phyloP scores from a whole-genome alignment of 1,284 basidiomycete genomes.

The Tylopilus orsonianus region DNA sequence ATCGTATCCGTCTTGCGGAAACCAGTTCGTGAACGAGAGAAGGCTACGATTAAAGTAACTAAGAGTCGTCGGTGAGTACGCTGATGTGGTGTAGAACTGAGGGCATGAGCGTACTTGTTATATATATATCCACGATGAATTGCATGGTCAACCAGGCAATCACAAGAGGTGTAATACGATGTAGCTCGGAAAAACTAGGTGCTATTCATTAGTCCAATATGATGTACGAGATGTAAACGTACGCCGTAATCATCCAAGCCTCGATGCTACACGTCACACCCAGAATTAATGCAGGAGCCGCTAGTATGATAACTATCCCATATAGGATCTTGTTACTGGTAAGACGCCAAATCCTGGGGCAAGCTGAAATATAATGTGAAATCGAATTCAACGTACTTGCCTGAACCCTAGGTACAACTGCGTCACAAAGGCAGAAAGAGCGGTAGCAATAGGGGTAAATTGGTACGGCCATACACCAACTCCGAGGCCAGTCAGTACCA shows the following conservation, averaged over 20 bases:
- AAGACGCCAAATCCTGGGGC: neutral
- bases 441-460: slow-evolving; percentile 2
- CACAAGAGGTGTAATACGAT: neutral
- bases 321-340: neutral
- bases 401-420: slow-evolving; percentile 1
- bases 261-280: neutral
- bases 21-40: neutral
- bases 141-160: neutral
- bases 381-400: neutral
- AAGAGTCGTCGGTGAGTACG: neutral
- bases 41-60: neutral
- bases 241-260: neutral
- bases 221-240: neutral
- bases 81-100: neutral
- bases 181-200: neutral
- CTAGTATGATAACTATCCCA: neutral
- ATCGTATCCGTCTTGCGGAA: neutral
- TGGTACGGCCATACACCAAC: neutral
- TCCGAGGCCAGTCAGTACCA: neutral
- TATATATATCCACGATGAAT: neutral
- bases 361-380: neutral
- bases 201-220: neutral
- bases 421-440: slow-evolving; percentile 2
- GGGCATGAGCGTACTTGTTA: neutral
- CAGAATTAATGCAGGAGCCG: neutral